Conservation (phyloP, 2,329 filamentous ascomycete species). For the Fusarium solani-melongenae region DNA sequence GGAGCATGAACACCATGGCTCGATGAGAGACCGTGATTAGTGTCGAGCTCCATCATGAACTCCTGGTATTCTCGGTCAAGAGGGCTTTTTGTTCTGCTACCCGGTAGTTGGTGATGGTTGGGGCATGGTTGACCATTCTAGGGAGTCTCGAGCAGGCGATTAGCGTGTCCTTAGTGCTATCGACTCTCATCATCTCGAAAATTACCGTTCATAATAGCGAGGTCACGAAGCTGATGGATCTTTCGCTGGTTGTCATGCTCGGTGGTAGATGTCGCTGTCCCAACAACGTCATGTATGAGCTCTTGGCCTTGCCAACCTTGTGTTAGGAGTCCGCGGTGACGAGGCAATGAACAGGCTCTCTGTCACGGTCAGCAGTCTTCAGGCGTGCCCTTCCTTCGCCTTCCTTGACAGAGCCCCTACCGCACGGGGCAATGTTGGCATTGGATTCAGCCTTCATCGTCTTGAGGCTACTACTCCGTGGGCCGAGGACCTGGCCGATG, state of each 20-base stretch:
- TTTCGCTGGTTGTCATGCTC: constrained; percentile 85
- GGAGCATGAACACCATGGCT: too few relatives aligned
- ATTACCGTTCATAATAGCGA: constrained; percentile 83
- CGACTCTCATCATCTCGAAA: constrained; percentile 76
- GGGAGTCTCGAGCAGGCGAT: neutral
- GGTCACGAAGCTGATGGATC: constrained; percentile 81
- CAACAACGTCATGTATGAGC: constrained; percentile 75
- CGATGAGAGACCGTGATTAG: neutral
- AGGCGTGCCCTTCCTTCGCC: constrained; percentile 62
- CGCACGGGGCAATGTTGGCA: constrained; percentile 83
- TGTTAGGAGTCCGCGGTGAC: constrained; percentile 86
- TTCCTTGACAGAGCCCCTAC: constrained; percentile 82
- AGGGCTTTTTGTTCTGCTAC: neutral
- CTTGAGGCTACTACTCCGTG: constrained; percentile 83
- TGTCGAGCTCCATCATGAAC: neutral
- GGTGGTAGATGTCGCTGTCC: constrained; percentile 62
- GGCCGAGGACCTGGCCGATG: constrained; percentile 86
- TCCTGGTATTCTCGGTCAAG: neutral
- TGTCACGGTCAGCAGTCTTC: constrained; percentile 73
- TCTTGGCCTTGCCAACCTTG: constrained; percentile 80
- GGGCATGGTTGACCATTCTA: too few relatives aligned
- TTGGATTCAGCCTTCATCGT: constrained; percentile 82
- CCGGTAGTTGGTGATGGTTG: too few relatives aligned
- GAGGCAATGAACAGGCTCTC: constrained; percentile 80
- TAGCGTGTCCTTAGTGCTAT: too few relatives aligned